Base-by-base conservation (phyloP, 768 basidiomycete genomes). In the Hypsizygus marmoreus region DNA sequence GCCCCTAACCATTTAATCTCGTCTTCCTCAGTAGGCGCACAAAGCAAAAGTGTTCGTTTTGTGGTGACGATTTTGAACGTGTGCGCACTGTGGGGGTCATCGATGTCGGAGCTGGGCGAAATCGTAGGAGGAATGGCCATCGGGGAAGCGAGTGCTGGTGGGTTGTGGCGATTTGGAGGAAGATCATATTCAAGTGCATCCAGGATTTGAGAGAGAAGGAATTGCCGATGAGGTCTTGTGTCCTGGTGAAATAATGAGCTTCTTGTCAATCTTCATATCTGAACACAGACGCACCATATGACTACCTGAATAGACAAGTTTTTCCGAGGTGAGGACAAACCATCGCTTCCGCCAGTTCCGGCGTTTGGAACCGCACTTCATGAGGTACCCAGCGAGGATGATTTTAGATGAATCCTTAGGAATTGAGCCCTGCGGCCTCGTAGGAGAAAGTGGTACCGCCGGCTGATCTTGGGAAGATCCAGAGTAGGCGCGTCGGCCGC, bases 1-100 rank as follows among this genome's bases (percentile, higher is more conserved):
- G 95, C 93, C 40, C 94, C 93, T 36, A 99, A 73, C 97, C 97
- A 99, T 66, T 88, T 91, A 65, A 98, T 95, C 70, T 98, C 97
- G 57, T 98, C 95, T 57, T 97, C 97, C 65, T 99, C 97, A 47
- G 80, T 86, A 12, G 97, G 95, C 6, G 97, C 97, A 58, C 94
- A 97, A 19, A 98, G 73, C 42, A 95, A 66, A 47, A 93, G 71
- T 13, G 90, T 88, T 49, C 92, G 82, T 66, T 95, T 94, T 43
- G 95, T 94, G 28, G 94, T 97, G 55, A 98, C 86, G 44, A 98
- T 87, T 70, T 97, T 94, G 82, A 99, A 98, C 40, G 90, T 91
- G 62, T 86, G 78, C 8, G 68, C 64, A 17, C 69, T 66, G 40
- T 67, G 69, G 24, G 69, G 70, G 30, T 76, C 75, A 29, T 77